These are phyloP conservation scores for Neurospora sp. DNA, from an alignment of 495 filamentous ascomycete genomes.

Conservation along the genomic window DNA sequence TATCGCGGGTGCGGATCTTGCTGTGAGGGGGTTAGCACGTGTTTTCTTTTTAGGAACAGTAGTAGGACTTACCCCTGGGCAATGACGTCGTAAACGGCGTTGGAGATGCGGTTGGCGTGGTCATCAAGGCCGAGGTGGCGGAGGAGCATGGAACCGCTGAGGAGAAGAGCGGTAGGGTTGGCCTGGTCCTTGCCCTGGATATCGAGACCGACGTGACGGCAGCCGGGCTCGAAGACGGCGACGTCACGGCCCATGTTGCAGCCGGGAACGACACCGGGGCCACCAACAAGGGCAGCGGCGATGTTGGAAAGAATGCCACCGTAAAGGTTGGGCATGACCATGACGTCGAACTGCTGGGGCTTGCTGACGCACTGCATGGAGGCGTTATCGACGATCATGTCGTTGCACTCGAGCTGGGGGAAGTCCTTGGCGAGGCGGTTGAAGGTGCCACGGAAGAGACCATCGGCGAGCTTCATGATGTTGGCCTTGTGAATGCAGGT, in stretches of 20 bases:
- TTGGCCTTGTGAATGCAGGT: conserved; percentile 99
- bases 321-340: conserved; percentile 99
- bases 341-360: conserved; percentile 97
- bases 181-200: conserved; percentile 99
- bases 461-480: conserved; percentile 99
- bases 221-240: conserved; percentile 97
- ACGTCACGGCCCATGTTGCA: conserved; percentile 99
- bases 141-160: conserved; percentile 92
- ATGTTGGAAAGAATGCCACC: conserved; percentile 99
- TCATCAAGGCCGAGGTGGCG: conserved; percentile 93
- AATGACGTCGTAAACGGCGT: conserved; percentile 95
- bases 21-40: conserved; percentile 38
- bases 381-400: conserved; percentile 99
- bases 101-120: conserved; percentile 95
- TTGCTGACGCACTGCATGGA: conserved; percentile 95
- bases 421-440: conserved; percentile 86
- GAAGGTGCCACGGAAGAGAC: conserved; percentile 87
- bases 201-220: conserved; percentile 95
- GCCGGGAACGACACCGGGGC: conserved; percentile 91
- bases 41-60: background rate
- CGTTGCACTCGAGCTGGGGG: conserved; percentile 85
- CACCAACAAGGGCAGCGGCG: conserved; percentile 94
- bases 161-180: conserved; percentile 90
- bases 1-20: conserved; percentile 78
- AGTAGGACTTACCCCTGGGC: conserved; percentile 65